These are phyloP conservation scores for Geosmithia flava DNA, from an alignment of 2,329 filamentous ascomycete genomes.

Conservation along the genomic window DNA sequence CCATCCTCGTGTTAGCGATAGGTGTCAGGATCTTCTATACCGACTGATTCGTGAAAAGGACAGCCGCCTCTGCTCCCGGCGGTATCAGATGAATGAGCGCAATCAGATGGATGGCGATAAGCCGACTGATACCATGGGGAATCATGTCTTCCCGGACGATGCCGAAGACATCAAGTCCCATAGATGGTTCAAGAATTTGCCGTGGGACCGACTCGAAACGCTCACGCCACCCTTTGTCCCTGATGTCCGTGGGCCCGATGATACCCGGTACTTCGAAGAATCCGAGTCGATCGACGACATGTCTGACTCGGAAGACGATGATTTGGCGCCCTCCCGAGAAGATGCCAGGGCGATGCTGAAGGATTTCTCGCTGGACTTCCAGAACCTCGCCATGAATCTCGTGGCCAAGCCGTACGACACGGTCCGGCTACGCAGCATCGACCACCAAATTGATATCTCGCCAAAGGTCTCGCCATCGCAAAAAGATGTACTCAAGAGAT, in stretches of 20 bases:
- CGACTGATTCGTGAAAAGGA: conserved; percentile 64
- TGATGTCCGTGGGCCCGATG: conserved; percentile 51
- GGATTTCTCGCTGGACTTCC: conserved; percentile 25
- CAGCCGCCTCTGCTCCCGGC: conserved; percentile 59
- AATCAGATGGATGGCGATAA: conserved; percentile 9
- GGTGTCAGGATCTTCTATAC: conserved; percentile 67
- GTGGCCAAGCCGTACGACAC: conserved; percentile 36
- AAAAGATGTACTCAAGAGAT: conserved; percentile 32
- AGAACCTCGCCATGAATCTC: conserved; percentile 29
- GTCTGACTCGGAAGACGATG: conserved; percentile 31
- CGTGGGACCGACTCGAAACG: conserved; percentile 64
- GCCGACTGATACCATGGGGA: conserved; percentile 16
- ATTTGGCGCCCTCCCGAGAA: conserved; percentile 11
- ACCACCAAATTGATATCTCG: conserved; percentile 31
- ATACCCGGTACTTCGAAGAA: conserved; percentile 85
- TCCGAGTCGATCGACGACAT: conserved; percentile 59
- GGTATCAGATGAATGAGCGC: conserved; percentile 58
- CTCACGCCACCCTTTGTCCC: conserved; percentile 71
- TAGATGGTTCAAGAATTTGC: conserved; percentile 69
- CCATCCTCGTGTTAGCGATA: conserved; percentile 50
- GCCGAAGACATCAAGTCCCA: conserved; percentile 84
- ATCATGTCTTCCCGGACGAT: conserved; percentile 71
- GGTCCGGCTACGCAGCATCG: conserved; percentile 32
- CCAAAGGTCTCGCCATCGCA: conserved; percentile 18
- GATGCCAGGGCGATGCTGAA: conserved; percentile 19